Conservation (phyloP, 768 basidiomycete species). For the Nidularia sp. region DNA sequence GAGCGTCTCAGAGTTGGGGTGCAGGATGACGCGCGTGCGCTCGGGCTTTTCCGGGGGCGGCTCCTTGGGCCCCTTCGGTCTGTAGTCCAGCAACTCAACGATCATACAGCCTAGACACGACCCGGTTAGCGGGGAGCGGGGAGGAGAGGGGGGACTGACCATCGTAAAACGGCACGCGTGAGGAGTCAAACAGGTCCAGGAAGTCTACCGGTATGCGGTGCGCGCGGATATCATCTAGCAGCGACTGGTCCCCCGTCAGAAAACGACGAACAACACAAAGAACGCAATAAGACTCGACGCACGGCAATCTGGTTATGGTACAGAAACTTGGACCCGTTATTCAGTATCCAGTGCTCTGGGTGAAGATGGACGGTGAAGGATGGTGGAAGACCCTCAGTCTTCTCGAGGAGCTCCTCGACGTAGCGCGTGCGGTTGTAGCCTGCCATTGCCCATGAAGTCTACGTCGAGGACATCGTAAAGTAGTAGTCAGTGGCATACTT, state of each 20-base stretch:
- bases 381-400: conserved; percentile 50
- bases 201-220: conserved; percentile 85
- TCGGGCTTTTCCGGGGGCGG: conserved; percentile 55
- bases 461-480: not conserved
- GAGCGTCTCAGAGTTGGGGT: conserved; percentile 72
- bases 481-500: not conserved
- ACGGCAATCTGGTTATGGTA: conserved; percentile 78
- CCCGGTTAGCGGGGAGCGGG: conserved; percentile 1
- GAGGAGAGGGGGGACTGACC: conserved; percentile 37
- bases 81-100: conserved; percentile 78
- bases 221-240: conserved; percentile 80
- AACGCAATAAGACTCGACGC: conserved; percentile 8
- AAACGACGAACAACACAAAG: not conserved
- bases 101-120: conserved; percentile 68
- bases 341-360: conserved; percentile 79
- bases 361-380: conserved; percentile 80
- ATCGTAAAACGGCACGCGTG: conserved; percentile 77
- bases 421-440: conserved; percentile 73
- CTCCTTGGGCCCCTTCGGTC: conserved; percentile 55
- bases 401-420: conserved; percentile 55
- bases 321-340: conserved; percentile 76
- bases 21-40: conserved; percentile 68
- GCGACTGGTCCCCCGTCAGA: conserved; percentile 39
- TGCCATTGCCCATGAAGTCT: conserved; percentile 39
- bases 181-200: conserved; percentile 72